Evolutionary conservation across 2,329 filamentous ascomycete genomes (phyloP).

Genomic region (Fusarium annulatum): DNA sequence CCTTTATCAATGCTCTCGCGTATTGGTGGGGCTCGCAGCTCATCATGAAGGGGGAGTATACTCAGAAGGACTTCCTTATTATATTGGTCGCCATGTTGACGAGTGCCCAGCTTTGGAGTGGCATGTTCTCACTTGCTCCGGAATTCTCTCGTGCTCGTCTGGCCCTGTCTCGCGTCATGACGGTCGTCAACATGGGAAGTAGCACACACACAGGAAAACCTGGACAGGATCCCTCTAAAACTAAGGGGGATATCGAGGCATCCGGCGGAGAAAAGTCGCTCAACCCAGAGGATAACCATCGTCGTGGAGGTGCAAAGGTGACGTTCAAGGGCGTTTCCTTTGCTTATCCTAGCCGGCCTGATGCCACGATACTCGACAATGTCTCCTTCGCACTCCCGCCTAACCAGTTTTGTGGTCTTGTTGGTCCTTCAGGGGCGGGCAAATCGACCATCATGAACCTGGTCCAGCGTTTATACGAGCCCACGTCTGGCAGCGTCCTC

Average conservation of each 20-base stretch:
- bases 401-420: constrained; percentile 70
- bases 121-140: not conserved
- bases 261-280: constrained; percentile 41
- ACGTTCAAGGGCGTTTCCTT: constrained; percentile 70
- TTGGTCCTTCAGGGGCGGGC: constrained; percentile 73
- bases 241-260: constrained; percentile 53
- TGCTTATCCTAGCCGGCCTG: constrained; percentile 71
- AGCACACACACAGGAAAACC: constrained; percentile 24
- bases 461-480: constrained; percentile 61
- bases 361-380: constrained; percentile 65
- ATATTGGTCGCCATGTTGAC: not conserved
- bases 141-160: not conserved
- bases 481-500: constrained; percentile 53
- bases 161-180: not conserved
- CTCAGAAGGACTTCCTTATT: not conserved
- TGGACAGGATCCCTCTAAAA: constrained; percentile 12
- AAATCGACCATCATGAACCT: constrained; percentile 73
- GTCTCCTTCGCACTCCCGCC: constrained; percentile 67
- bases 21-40: not conserved
- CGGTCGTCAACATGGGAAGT: not conserved
- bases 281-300: constrained; percentile 29
- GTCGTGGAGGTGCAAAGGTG: constrained; percentile 56
- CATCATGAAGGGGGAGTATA: not conserved
- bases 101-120: not conserved
- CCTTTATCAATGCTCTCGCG: not conserved